Percentiles rank a stretch among this genome's conserved stretches.
Evolutionary conservation across 2,329 filamentous ascomycete genomes (phyloP).

Genomic region (Hirsutella rhossiliensis): DNA sequence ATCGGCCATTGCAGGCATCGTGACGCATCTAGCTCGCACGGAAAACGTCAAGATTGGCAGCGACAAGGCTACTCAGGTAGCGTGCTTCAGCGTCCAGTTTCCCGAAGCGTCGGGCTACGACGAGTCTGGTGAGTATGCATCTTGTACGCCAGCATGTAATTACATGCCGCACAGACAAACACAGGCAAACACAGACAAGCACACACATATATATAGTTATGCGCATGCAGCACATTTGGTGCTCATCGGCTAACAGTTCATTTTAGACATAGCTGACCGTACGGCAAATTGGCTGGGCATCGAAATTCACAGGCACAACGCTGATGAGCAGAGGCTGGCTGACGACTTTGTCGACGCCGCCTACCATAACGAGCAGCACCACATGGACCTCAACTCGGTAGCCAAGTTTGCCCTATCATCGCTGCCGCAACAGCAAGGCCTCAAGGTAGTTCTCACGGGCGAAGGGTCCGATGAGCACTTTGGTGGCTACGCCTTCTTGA

Average conservation of each 20-base stretch:
- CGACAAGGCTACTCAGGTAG: constrained; percentile 12
- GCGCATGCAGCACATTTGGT: too few relatives aligned
- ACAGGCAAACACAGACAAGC: too few relatives aligned
- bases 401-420: constrained; percentile 38
- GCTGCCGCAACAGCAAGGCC: constrained; percentile 28
- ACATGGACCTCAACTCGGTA: constrained; percentile 37
- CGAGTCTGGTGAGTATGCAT: constrained; percentile 26
- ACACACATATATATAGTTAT: too few relatives aligned
- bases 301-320: constrained; percentile 12
- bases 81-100: constrained; percentile 39
- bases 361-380: constrained; percentile 19
- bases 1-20: constrained; percentile 43
- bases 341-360: constrained; percentile 16
- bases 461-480: constrained; percentile 43
- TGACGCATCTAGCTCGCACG: constrained; percentile 34
- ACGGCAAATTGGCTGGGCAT: constrained; percentile 21
- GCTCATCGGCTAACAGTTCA: too few relatives aligned
- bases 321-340: constrained; percentile 16
- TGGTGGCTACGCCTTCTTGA: constrained; percentile 34
- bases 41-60: constrained; percentile 33
- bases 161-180: too few relatives aligned
- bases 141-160: too few relatives aligned
- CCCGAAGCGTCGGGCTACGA: constrained; percentile 33
- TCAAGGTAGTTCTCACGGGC: constrained; percentile 41
- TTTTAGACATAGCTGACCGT: constrained; percentile 16